Evolutionary conservation across 2,329 filamentous ascomycete species (phyloP), one percentile per base, ranked within the genome.

Genomic region (Triangularia verruculosa): DNA sequence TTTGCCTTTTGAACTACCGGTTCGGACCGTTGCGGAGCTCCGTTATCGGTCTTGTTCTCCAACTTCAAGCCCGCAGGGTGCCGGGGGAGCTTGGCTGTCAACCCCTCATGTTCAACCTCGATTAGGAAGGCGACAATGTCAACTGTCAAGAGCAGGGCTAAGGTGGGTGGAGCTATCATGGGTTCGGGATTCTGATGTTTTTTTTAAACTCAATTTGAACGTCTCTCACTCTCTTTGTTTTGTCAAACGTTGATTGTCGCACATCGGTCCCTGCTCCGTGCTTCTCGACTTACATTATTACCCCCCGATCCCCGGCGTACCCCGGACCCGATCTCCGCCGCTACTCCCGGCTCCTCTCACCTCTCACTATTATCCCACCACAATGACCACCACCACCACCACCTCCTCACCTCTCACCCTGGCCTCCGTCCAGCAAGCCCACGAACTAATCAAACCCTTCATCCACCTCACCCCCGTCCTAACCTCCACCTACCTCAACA

Each of bases 391-490:
- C n/a, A 43, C 11, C 39, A 47, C 39, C n/a, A 47, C 20, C n/a
- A 3, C 39, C 11, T 52, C 17, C 51, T 6, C 47, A 25, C 43
- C 28, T 52, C 83, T 97, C 22, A 92, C 86, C 17, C 88, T 91
- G 54, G 77, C 80, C 59, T 93, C 91, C 13, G 88, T 98, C 39
- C 72, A 86, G 59, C 81, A 81, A 24, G 94, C 94, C 3, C 89
- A 92, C 78, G 76, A 81, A 55, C 82, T 92, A 58, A 92, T 98
- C 74, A 82, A 85, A 71, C 82, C 84, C 0, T 86, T 91, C 78
- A 85, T 98, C 74, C 92, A 97, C 80, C 83, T 80, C 70, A 98
- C 94, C 7, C 93, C 93, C 2, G 86, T 96, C 27, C 80, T 94
- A 8, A 96, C 92, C 62, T 93, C 88, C 77, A 82, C 82, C 20